Base-by-base conservation (phyloP, 345 rosid species). In the Hevea brasiliensis region DNA sequence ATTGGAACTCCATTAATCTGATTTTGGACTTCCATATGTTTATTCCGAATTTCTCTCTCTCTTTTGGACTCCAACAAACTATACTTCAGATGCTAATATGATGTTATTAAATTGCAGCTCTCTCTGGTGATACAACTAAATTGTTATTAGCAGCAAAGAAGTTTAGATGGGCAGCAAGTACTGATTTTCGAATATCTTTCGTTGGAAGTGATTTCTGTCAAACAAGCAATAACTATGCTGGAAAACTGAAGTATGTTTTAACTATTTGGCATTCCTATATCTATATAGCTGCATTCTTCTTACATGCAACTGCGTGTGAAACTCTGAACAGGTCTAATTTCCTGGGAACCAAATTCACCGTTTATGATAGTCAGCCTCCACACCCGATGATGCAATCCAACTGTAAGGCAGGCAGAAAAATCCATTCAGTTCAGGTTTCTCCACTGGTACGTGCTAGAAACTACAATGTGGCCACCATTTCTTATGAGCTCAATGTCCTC, bases 281-380 rank as follows among this genome's bases (percentile, higher is more conserved):
- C 77, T 58, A 18, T n/a, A 18, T 42, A 53, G 41, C 51, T 71
- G 64, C 45, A 60, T 29, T 66, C 0, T 45, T 77, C 17, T 42
- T 57, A 63, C 24, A 42, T 65, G 67, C 1, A 51, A 76, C 72
- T 82, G 42, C 72, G 53, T 24, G 72, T 24, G 26, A 47, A 68
- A 47, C 48, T 71, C 67, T 81, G 70, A 67, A 70, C 85, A 94
- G 98, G 88, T 92, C 98, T 40, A 94, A 92, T 85, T 92, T 94
- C 79, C 79, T 94, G n/a, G 97, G 98, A 50, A 94, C 97, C 51
- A 94, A 90, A 72, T 94, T 94, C 81, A 85, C 91, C 70, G 83
- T 92, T 68, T 85, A 80, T 35, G 96, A 90, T 67, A 77, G 84
- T 79, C 91, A 84, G 75, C 91, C 89, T 74, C 90, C 82, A 7